phyloP scores from a whole-genome alignment of 2,329 filamentous ascomycete species.

The Colletotrichum tanaceti region DNA sequence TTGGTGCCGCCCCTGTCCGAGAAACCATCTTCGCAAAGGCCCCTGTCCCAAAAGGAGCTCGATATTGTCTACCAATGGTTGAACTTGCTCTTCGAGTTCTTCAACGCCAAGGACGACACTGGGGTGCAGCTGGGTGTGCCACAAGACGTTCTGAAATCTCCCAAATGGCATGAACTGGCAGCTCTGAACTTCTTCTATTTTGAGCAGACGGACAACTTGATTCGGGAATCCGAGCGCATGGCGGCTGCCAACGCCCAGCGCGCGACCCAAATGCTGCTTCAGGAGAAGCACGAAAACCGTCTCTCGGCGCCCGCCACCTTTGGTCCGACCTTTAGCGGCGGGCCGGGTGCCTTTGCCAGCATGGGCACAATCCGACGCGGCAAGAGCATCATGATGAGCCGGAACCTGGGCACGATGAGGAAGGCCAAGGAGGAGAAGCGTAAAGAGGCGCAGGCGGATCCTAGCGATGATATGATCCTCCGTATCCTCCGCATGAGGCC shows the following conservation, averaged over 20 bases:
- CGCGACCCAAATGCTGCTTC: slow-evolving; percentile 74
- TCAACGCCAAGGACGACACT: slow-evolving; percentile 90
- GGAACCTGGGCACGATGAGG: slow-evolving; percentile 95
- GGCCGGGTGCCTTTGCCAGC: slow-evolving; percentile 68
- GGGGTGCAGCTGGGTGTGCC: slow-evolving; percentile 88
- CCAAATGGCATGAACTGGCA: slow-evolving; percentile 97
- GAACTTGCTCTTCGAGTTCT: slow-evolving; percentile 90
- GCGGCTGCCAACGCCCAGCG: slow-evolving; percentile 85
- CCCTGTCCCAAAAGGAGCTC: slow-evolving; percentile 86
- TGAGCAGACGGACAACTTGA: slow-evolving; percentile 88
- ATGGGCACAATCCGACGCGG: slow-evolving; percentile 74
- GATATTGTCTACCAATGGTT: slow-evolving; percentile 97
- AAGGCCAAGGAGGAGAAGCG: slow-evolving; percentile 96
- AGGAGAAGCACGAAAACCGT: slow-evolving; percentile 60
- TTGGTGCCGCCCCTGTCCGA: slow-evolving; percentile 95
- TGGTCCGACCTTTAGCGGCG: slow-evolving; percentile 63
- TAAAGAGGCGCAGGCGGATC: slow-evolving; percentile 94
- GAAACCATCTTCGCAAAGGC: slow-evolving; percentile 87
- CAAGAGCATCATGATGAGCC: slow-evolving; percentile 90
- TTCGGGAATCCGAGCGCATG: slow-evolving; percentile 97
- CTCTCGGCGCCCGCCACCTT: slow-evolving; percentile 71
- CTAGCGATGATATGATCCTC: slow-evolving; percentile 97
- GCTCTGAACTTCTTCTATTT: slow-evolving; percentile 99
- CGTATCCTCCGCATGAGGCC: slow-evolving; percentile 94
- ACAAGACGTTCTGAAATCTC: slow-evolving; percentile 90